These are phyloP conservation scores for Avena atlantica DNA, from an alignment of 176 grass and related monocot genomes.

Conservation along the genomic window DNA sequence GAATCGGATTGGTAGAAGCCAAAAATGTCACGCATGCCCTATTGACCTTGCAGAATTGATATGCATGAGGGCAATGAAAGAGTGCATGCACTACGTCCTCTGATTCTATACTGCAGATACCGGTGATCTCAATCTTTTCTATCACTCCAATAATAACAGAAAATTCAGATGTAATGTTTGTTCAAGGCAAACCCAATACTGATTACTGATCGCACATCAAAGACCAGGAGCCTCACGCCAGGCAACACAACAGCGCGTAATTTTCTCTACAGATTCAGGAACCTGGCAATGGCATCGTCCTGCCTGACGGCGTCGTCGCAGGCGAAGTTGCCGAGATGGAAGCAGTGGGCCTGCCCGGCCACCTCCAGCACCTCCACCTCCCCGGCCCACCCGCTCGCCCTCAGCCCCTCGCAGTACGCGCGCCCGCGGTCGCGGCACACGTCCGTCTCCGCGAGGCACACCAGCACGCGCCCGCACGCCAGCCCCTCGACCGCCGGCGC, in stretches of 20 bases:
- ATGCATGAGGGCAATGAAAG: too few species aligned
- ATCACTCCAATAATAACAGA: too few species aligned
- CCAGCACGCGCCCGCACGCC: constrained; percentile 46
- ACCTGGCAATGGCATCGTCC: constrained; percentile 52
- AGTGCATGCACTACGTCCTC: too few species aligned
- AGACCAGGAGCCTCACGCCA: not conserved
- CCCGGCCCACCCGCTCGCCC: constrained; percentile 52
- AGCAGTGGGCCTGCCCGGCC: constrained; percentile 52
- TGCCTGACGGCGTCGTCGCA: constrained; percentile 52
- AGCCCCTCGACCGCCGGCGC: constrained; percentile 48
- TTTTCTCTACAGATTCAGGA: constrained; percentile 46
- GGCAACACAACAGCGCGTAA: not conserved
- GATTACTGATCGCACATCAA: not conserved
- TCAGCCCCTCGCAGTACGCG: constrained; percentile 52
- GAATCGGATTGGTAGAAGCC: too few species aligned
- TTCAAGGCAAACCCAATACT: too few species aligned
- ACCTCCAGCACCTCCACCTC: constrained; percentile 53
- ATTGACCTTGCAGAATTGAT: too few species aligned
- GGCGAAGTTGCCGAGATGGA: constrained; percentile 50
- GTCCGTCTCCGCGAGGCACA: constrained; percentile 65
- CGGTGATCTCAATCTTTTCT: too few species aligned
- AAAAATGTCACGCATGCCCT: too few species aligned
- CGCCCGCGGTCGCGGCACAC: constrained; percentile 45
- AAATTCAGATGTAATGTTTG: too few species aligned
- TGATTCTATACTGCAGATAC: too few species aligned